Evolutionary conservation across 176 grass and related monocot species (phyloP).

Genomic region (Triticum aestivum): DNA sequence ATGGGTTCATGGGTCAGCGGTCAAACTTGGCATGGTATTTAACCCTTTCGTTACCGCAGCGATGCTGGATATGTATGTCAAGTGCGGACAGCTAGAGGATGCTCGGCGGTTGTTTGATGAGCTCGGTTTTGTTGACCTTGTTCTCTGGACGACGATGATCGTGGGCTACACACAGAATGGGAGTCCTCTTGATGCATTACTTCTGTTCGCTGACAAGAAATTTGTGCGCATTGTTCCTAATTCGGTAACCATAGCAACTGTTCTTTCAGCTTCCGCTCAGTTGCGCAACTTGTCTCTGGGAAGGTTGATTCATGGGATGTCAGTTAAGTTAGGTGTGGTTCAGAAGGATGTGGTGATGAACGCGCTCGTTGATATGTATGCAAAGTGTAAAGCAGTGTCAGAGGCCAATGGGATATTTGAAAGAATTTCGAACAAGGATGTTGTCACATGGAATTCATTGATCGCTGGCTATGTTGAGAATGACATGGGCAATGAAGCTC

Average conservation of each 20-base stretch:
- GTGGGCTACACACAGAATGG: slow-evolving; percentile 57
- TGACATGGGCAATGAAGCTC: slow-evolving; percentile 44
- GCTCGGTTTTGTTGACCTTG: slow-evolving; percentile 33
- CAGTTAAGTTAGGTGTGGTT: slow-evolving; percentile 39
- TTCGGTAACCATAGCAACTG: slow-evolving; percentile 47
- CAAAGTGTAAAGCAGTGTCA: slow-evolving; percentile 42
- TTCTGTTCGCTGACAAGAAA: slow-evolving; percentile 40
- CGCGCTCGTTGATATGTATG: slow-evolving; percentile 62
- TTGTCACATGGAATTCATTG: slow-evolving; percentile 69
- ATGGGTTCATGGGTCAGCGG: slow-evolving; percentile 59
- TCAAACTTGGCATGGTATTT: slow-evolving; percentile 36
- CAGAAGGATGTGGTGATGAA: slow-evolving; percentile 45
- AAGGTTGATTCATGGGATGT: slow-evolving; percentile 48
- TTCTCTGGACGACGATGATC: slow-evolving; percentile 74
- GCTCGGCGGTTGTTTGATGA: slow-evolving; percentile 43
- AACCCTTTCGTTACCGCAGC: slow-evolving; percentile 47
- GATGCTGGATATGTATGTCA: slow-evolving; percentile 67
- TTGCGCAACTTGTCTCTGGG: slow-evolving; percentile 39
- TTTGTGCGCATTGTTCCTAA: slow-evolving; percentile 43
- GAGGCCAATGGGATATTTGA: slow-evolving; percentile 49
- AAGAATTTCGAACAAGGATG: slow-evolving; percentile 46
- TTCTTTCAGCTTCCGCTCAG: slow-evolving; percentile 60
- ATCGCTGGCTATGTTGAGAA: slow-evolving; percentile 57
- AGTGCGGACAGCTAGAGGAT: slow-evolving; percentile 48
- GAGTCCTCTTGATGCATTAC: slow-evolving; percentile 52